phyloP scores from a whole-genome alignment of 257 asterid genomes.

The Jacaranda copaia region DNA sequence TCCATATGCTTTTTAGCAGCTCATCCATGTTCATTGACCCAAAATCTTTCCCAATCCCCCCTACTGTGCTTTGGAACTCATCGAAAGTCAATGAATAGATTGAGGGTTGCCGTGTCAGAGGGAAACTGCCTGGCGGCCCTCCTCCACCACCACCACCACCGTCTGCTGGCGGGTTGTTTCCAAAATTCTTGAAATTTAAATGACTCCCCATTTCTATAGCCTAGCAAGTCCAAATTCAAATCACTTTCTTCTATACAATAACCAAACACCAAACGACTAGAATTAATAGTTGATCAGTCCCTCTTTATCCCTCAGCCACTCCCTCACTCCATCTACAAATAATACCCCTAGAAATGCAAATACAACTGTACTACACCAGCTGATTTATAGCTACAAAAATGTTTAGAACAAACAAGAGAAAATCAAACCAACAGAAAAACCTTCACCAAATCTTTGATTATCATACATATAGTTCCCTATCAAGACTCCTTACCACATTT shows the following conservation, averaged over 20 bases:
- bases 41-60: constrained; percentile 76
- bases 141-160: constrained; percentile 50
- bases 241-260: constrained; percentile 36
- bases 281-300: constrained; percentile 34
- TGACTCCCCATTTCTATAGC: constrained; percentile 63
- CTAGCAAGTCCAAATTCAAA: constrained; percentile 37
- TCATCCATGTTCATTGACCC: constrained; percentile 99
- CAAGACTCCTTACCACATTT: constrained; percentile 31
- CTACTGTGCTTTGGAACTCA: constrained; percentile 81
- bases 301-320: not conserved
- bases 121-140: constrained; percentile 43
- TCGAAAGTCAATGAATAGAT: constrained; percentile 90
- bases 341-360: not conserved
- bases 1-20: constrained; percentile 89
- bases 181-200: constrained; percentile 74
- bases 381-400: not conserved
- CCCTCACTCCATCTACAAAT: constrained; percentile 12
- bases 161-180: constrained; percentile 49
- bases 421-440: constrained; percentile 4
- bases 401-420: not conserved
- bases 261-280: constrained; percentile 17
- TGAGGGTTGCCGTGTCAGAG: constrained; percentile 73
- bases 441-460: not conserved
- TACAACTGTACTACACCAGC: not conserved
- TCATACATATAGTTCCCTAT: constrained; percentile 6